A percentile compares a stretch with the other conserved stretches of the same genome.
These are phyloP conservation scores for Glutinoglossum americanum DNA, from an alignment of 495 filamentous ascomycete species.

Conservation along the genomic window DNA sequence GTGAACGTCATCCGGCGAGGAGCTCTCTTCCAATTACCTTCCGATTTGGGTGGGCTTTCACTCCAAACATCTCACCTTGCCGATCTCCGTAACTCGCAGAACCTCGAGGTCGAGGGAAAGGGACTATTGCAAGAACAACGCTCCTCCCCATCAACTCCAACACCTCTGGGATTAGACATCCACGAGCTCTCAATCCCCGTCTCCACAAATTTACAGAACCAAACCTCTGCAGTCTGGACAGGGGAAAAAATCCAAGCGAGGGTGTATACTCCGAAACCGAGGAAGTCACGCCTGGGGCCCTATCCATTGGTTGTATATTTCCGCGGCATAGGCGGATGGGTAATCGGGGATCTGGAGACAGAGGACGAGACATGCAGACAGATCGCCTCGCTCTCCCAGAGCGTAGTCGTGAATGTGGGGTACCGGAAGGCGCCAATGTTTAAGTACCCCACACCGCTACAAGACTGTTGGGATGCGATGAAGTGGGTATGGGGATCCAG, in stretches of 20 bases:
- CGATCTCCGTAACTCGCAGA: no score
- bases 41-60: no score
- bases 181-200: neutral
- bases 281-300: neutral
- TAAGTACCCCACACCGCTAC: constrained; percentile 22
- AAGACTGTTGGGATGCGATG: constrained; percentile 29
- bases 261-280: neutral
- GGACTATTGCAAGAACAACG: no score
- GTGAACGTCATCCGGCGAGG: no score
- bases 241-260: neutral
- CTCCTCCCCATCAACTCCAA: no score
- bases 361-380: neutral
- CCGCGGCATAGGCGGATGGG: neutral
- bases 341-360: neutral
- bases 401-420: constrained; percentile 21
- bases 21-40: no score
- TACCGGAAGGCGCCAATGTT: constrained; percentile 28
- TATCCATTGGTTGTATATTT: neutral
- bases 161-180: neutral
- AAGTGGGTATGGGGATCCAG: constrained; percentile 24
- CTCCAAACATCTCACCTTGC: no score
- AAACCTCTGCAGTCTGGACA: neutral
- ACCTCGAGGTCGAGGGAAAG: no score
- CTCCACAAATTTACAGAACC: neutral
- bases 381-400: neutral